A percentile compares a stretch with the other conserved stretches of the same genome.
Conservation (phyloP, 495 filamentous ascomycete genomes). For the Glarea lozoyensis region DNA sequence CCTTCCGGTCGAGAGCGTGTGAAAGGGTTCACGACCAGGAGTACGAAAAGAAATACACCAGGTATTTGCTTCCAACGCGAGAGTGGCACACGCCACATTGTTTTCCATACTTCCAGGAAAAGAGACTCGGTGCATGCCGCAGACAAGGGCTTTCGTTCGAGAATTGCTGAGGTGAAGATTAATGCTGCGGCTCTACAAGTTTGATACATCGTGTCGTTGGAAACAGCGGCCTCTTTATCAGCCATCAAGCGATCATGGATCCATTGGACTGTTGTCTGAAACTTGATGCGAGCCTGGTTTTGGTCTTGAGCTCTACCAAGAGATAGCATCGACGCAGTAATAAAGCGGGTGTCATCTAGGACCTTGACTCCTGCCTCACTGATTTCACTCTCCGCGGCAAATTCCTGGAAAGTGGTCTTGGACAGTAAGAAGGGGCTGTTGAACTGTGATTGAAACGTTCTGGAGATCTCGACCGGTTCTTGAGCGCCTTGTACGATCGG, state of each 20-base stretch:
- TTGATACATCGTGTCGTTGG: conserved; percentile 14
- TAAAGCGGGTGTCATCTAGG: conserved; percentile 18
- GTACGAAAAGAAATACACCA: conserved; percentile 14
- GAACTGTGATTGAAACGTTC: conserved; percentile 1
- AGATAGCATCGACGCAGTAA: conserved; percentile 13
- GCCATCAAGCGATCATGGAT: conserved; percentile 13
- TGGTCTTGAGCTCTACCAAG: neutral
- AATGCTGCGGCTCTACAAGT: conserved; percentile 7
- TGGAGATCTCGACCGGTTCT: conserved; percentile 1
- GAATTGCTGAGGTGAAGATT: conserved; percentile 12
- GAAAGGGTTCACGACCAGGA: conserved; percentile 9
- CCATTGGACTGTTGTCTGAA: conserved; percentile 10
- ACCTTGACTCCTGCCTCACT: conserved; percentile 3
- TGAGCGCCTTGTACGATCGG: conserved; percentile 5
- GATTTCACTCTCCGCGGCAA: neutral
- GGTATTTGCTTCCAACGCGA: conserved; percentile 17
- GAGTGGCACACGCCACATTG: conserved; percentile 15
- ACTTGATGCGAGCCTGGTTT: conserved; percentile 2
- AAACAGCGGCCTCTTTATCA: neutral
- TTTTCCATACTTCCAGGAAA: conserved; percentile 10
- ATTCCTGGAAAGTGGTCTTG: conserved; percentile 5
- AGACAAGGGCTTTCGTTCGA: conserved; percentile 12
- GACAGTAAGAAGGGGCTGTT: conserved; percentile 14
- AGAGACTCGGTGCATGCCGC: conserved; percentile 4
- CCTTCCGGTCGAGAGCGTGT: conserved; percentile 10